Evolutionary conservation across 1,139 yeast genomes (phyloP), one percentile per base, ranked within the genome.

Genomic region (Saccharomyces hybrid): DNA sequence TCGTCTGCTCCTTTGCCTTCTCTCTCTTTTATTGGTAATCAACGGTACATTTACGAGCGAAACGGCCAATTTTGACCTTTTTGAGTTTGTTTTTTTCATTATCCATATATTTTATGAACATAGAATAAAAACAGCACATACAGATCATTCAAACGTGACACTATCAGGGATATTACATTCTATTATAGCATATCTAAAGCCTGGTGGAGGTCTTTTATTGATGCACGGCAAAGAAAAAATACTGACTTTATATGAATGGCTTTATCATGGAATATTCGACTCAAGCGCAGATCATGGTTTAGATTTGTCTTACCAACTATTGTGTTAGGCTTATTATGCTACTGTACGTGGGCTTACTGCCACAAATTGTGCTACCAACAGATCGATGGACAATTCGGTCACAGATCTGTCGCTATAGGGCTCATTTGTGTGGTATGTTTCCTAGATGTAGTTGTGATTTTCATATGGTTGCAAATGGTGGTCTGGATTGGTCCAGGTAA

Each of bases 321-420:
- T 2, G 50, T 60, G 2, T 51, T 60, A 20, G 58, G 57, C 20
- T 31, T 64, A n/a, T 49, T 58, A 26, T 47, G 57, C 9, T 66
- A 66, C 52, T 62, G 64, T 25, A 60, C 64, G 16, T 66, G 70
- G 70, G 66, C 60, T 6, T 67, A 56, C 46, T 59, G 63, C 14
- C 67, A 67, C 48, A 57, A 61, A 30, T 57, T 66, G 26, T 66
- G 70, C 54, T 59, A 65, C 41, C 56, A 58, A 28, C 60, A 61
- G 31, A 28, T 67, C 4, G 57, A 60, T 50, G 50, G 50, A 26
- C 49, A 51, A 7, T 54, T 59, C 8, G 52, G 56, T 13, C 56
- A 56, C 11, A 52, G 54, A 34, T 58, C 65, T 4, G 53, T 60
- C 1, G 61, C 63, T 2, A 60, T 67, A 44, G 69, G 63, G 1